These are phyloP conservation scores for Fusarium haematococcum DNA, from an alignment of 2,329 filamentous ascomycete genomes.

Conservation along the genomic window DNA sequence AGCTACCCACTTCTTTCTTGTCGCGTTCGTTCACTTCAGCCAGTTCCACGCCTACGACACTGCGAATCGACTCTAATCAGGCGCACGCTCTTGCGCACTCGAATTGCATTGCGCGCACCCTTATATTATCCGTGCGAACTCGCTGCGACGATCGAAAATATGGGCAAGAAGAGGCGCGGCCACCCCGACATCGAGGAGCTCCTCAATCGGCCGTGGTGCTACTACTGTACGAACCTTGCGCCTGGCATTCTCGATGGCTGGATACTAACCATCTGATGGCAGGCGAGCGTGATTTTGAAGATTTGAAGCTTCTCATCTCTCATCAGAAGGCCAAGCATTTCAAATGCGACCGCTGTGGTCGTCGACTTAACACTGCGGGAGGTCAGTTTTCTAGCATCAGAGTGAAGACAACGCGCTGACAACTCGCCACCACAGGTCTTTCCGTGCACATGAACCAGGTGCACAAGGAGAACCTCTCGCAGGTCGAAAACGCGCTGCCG, in stretches of 20 bases:
- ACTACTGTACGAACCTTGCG: slow-evolving; percentile 77
- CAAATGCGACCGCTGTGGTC: slow-evolving; percentile 92
- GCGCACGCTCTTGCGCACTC: slow-evolving; percentile 26
- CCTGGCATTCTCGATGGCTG: slow-evolving; percentile 2
- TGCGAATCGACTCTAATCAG: slow-evolving; percentile 28
- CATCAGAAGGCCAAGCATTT: slow-evolving; percentile 99
- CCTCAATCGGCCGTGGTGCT: slow-evolving; percentile 92
- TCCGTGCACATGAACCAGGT: slow-evolving; percentile 98
- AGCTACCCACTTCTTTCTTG: slow-evolving; percentile 44
- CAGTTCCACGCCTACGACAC: slow-evolving; percentile 39
- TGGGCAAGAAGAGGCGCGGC: slow-evolving; percentile 92
- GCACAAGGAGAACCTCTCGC: slow-evolving; percentile 90
- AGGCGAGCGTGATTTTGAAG: slow-evolving; percentile 96
- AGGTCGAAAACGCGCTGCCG: slow-evolving; percentile 91
- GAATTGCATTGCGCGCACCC: slow-evolving; percentile 23
- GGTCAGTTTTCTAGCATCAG: slow-evolving; percentile 64
- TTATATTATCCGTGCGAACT: neutral
- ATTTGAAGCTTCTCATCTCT: slow-evolving; percentile 94
- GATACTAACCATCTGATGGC: slow-evolving; percentile 39
- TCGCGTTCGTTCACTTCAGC: slow-evolving; percentile 37
- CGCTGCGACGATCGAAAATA: slow-evolving; percentile 49
- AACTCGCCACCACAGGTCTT: slow-evolving; percentile 70
- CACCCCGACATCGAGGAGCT: slow-evolving; percentile 90
- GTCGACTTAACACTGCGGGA: slow-evolving; percentile 92
- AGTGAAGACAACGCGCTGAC: slow-evolving; percentile 15